Conservation (phyloP, 441 rosid species). For the Populus trichocarpa region DNA sequence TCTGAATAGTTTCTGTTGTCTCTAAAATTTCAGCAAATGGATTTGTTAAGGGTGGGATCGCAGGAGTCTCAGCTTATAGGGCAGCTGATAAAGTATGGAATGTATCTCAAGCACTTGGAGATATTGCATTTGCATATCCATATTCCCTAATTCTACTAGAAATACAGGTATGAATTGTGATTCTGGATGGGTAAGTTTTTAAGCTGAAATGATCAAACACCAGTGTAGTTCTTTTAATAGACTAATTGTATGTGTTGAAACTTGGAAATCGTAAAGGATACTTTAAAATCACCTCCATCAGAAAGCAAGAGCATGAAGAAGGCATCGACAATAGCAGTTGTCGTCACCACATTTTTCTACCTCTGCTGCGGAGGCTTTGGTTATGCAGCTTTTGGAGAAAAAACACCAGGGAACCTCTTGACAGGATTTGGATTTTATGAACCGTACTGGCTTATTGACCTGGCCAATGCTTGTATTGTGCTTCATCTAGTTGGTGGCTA, state of each 20-base stretch:
- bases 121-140: conserved; percentile 49
- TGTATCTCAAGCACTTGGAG: conserved; percentile 45
- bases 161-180: conserved; percentile 39
- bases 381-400: conserved; percentile 53
- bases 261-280: conserved; percentile 34
- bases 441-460: conserved; percentile 47
- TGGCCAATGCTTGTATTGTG: conserved; percentile 48
- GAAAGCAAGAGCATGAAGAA: conserved; percentile 47
- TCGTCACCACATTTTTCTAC: conserved; percentile 43
- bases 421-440: conserved; percentile 47
- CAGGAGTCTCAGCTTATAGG: conserved; percentile 32
- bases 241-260: neutral
- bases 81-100: conserved; percentile 37
- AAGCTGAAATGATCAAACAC: too few relatives aligned
- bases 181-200: too few relatives aligned
- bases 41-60: conserved; percentile 35
- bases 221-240: too few relatives aligned
- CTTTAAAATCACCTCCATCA: conserved; percentile 46
- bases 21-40: conserved; percentile 26
- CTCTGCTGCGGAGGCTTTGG: conserved; percentile 46
- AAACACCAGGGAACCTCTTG: conserved; percentile 53
- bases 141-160: conserved; percentile 38
- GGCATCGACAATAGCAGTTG: conserved; percentile 34
- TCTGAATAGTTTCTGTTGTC: too few relatives aligned
- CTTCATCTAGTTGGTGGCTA: conserved; percentile 57